Evolutionary conservation across 441 rosid species (phyloP), one percentile per base, ranked within the genome.

Genomic region (Daphne laureola): DNA sequence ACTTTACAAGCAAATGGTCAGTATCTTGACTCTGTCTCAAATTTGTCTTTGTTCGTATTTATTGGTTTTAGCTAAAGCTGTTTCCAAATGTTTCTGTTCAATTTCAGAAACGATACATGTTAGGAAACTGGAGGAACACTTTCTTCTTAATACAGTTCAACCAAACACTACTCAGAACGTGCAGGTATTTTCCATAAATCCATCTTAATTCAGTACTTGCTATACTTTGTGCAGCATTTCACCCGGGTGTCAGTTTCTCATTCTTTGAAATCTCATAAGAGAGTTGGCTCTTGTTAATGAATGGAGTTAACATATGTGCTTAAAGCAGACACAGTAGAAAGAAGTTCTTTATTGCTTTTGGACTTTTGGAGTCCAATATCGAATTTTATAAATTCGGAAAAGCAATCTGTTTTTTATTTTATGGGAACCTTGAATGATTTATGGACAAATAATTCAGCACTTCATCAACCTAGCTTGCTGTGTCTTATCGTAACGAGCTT

Each of bases 61-160:
- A 17, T 63, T 31, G 61, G 38, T 12, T 54, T 50, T 36, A 56
- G 16, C 1, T 48, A 53, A 62, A 53, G 55, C 49, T 58, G 45
- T 54, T 57, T 56, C 38, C 38, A 31, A 8, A 31, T 31, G 57
- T 31, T 42, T 49, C 55, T 59, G 66, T 26, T 21, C 42, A 51
- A 44, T 66, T 64, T 70, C 78, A 84, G 96, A 83, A 65, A 64
- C 73, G 14, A 57, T 68, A 51, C 72, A 31, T 55, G 74, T 59
- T 66, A 53, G 51, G 51, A 70, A 49, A 54, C 78, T 60, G 42
- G 72, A 63, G 43, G 64, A 54, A 47, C 58, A 54, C 46, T 65
- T 59, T 63, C 63, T 66, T 58, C 79, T 54, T 62, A 62, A 66
- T 44, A 46, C 46, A 36, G 47, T 43, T 12, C 14, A 36, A 52